These are phyloP conservation scores for Xylaria acuta DNA, from an alignment of 495 filamentous ascomycete species.

Conservation along the genomic window DNA sequence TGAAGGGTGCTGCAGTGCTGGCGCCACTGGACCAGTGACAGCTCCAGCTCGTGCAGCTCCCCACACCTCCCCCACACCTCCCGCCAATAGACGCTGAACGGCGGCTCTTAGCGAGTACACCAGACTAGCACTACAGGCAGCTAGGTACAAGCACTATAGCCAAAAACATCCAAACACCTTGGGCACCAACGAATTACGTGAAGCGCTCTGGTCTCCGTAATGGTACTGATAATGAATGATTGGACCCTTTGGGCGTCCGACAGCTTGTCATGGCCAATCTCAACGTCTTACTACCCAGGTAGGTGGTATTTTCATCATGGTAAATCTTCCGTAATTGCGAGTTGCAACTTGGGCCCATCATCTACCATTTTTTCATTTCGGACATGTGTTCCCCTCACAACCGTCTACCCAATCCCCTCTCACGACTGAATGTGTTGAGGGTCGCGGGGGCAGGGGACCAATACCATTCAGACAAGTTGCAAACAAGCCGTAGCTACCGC, in stretches of 20 bases:
- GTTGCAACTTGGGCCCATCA: neutral
- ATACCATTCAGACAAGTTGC: constrained; percentile 26
- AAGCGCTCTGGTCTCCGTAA: neutral
- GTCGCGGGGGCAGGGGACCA: constrained; percentile 9
- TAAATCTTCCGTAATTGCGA: neutral
- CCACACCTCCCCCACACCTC: constrained; percentile 8
- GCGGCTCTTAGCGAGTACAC: constrained; percentile 4
- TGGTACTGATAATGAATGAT: neutral
- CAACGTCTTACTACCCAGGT: neutral
- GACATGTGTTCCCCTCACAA: neutral
- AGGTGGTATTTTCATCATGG: neutral
- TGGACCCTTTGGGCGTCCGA: neutral
- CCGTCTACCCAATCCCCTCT: neutral
- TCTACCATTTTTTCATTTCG: neutral
- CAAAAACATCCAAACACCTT: neutral
- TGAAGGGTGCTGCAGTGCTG: neutral
- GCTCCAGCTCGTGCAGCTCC: constrained; percentile 9
- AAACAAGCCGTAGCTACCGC: constrained; percentile 7
- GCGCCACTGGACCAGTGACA: constrained; percentile 23
- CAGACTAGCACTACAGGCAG: neutral
- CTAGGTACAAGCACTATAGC: neutral
- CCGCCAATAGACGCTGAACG: neutral
- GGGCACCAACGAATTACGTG: neutral
- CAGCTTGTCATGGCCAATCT: neutral
- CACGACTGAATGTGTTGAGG: neutral